Evolutionary conservation across 331 rosid genomes (phyloP).

Genomic region (Spiraea crenata): DNA sequence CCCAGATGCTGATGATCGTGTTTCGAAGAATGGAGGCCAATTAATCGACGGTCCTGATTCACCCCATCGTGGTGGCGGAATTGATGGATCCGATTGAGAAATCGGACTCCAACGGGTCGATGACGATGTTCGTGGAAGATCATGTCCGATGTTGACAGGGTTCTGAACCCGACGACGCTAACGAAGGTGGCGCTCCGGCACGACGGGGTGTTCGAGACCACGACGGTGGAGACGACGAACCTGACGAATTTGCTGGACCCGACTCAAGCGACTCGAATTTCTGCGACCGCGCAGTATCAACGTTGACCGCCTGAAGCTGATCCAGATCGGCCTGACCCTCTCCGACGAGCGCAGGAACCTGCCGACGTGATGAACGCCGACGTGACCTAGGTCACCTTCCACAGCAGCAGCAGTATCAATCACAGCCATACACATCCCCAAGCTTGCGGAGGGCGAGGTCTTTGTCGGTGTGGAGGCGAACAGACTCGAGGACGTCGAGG

Average conservation of each 20-base stretch:
- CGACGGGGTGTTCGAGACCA: constrained; percentile 95
- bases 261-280: constrained; percentile 32
- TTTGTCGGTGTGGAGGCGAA: constrained; percentile 54
- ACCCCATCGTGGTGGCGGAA: constrained; percentile 95
- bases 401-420: too few species aligned
- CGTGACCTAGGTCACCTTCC: constrained; percentile 63
- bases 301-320: constrained; percentile 54
- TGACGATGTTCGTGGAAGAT: constrained; percentile 85
- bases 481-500: constrained; percentile 46
- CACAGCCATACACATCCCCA: too few species aligned
- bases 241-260: constrained; percentile 96
- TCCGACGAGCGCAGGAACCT: constrained; percentile 49
- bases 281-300: constrained; percentile 44
- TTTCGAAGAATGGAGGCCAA: constrained; percentile 99
- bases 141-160: constrained; percentile 97
- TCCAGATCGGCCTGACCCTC: constrained; percentile 63
- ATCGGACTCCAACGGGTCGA: constrained; percentile 61
- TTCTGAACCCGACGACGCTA: constrained; percentile 69
- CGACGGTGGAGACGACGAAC: constrained; percentile 88
- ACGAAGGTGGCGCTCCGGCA: constrained; percentile 59
- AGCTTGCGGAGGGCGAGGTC: constrained; percentile 60
- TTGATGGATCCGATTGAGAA: constrained; percentile 83
- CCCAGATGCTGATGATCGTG: constrained; percentile 96
- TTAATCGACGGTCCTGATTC: constrained; percentile 88
- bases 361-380: constrained; percentile 48